Evolutionary conservation across 192 early-diverging fungal species (phyloP).

Genomic region (Coemansia umbellata): DNA sequence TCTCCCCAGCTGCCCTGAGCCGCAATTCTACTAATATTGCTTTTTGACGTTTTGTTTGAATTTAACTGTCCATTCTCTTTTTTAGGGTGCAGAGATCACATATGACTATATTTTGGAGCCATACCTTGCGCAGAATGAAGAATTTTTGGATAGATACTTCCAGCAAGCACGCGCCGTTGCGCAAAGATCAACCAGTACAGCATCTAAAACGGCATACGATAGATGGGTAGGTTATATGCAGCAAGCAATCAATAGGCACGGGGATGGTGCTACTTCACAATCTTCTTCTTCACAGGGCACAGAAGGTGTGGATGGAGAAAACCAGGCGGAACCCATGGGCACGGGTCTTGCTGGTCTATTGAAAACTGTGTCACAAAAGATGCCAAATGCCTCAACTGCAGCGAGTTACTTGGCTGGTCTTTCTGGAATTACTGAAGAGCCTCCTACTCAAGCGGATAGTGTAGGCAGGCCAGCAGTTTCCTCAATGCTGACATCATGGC

Average conservation of each 20-base stretch:
- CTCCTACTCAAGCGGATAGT: slow-evolving; percentile 11
- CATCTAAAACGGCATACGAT: slow-evolving; percentile 44
- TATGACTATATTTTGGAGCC: slow-evolving; percentile 51
- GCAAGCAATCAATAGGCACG: slow-evolving; percentile 14
- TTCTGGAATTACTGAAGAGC: slow-evolving; percentile 15
- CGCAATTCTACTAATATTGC: neutral
- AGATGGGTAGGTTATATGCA: slow-evolving; percentile 49
- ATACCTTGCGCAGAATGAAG: slow-evolving; percentile 36
- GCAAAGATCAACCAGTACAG: slow-evolving; percentile 33
- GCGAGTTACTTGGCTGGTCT: slow-evolving; percentile 27
- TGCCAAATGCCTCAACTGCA: slow-evolving; percentile 30
- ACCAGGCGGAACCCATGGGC: slow-evolving; percentile 1
- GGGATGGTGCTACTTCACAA: neutral
- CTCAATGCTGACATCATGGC: slow-evolving; percentile 38
- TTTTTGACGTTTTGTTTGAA: neutral
- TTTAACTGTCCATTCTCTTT: neutral
- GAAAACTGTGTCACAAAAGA: slow-evolving; percentile 23
- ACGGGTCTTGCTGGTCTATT: slow-evolving; percentile 23
- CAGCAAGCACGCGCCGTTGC: slow-evolving; percentile 40
- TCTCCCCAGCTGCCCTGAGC: no score
- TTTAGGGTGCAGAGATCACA: slow-evolving; percentile 45
- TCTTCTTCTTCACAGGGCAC: slow-evolving; percentile 2
- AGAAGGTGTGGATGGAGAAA: neutral
- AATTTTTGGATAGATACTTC: slow-evolving; percentile 34
- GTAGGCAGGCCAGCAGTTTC: slow-evolving; percentile 9